Evolutionary conservation across 257 asterid species (phyloP).

Genomic region (Solanum gandarillasii): DNA sequence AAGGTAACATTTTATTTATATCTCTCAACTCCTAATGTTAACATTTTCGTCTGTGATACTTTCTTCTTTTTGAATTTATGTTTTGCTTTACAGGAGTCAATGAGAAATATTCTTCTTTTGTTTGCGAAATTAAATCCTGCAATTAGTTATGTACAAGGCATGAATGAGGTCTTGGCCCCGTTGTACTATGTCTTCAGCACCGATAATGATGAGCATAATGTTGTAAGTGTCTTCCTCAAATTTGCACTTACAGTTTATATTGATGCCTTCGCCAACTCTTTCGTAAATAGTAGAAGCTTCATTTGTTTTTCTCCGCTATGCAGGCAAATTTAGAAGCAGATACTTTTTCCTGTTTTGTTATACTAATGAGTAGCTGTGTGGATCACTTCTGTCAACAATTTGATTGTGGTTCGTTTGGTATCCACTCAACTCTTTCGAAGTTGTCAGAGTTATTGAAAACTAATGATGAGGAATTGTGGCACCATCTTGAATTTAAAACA

Average conservation of each 20-base stretch:
- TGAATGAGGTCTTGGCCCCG: background rate
- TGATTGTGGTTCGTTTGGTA: background rate
- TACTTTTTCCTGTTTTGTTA: background rate
- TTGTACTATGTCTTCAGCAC: background rate
- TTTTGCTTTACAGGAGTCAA: background rate
- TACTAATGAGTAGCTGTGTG: background rate
- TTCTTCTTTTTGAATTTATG: too few relatives aligned
- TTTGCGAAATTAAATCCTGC: background rate
- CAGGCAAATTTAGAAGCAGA: background rate
- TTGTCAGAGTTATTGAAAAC: background rate
- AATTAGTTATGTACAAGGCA: background rate
- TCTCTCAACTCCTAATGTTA: too few relatives aligned
- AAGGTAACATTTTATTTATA: background rate
- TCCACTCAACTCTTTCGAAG: background rate
- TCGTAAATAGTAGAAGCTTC: background rate
- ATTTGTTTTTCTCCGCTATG: background rate
- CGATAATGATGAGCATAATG: background rate
- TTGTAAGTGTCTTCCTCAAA: background rate
- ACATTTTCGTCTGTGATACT: background rate
- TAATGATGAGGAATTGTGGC: background rate
- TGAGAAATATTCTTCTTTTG: background rate
- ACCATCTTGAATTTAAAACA: background rate
- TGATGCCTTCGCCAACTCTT: background rate
- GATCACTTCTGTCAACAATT: background rate
- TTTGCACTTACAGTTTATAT: background rate